Percentiles rank a stretch among this genome's conserved stretches.
Evolutionary conservation across 2,329 filamentous ascomycete genomes (phyloP).

Genomic region (Pseudofabraea citricarpa): DNA sequence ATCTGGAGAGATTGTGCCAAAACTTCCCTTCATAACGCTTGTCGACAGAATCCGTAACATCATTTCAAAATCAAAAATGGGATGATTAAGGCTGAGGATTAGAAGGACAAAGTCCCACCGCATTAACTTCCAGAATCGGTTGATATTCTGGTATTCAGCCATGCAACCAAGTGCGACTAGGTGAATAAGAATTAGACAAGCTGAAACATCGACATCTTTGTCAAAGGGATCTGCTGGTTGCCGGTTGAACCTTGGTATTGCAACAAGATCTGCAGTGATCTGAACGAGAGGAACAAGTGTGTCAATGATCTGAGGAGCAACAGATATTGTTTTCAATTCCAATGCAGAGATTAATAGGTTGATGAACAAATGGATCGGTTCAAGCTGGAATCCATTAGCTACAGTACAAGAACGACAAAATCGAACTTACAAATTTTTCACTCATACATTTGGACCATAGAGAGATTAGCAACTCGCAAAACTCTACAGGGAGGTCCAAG

Average conservation of each 20-base stretch:
- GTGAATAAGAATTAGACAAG: slow-evolving; percentile 63
- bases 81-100: slow-evolving; percentile 63
- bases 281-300: slow-evolving; percentile 51
- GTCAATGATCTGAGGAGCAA: slow-evolving; percentile 55
- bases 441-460: slow-evolving; percentile 65
- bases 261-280: slow-evolving; percentile 51
- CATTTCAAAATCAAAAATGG: slow-evolving; percentile 54
- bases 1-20: slow-evolving; percentile 58
- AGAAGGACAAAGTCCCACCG: slow-evolving; percentile 62
- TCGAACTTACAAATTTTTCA: slow-evolving; percentile 42
- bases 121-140: slow-evolving; percentile 62
- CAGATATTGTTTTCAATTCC: slow-evolving; percentile 52
- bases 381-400: slow-evolving; percentile 37
- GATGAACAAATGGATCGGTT: slow-evolving; percentile 60
- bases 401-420: not conserved
- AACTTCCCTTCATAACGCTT: slow-evolving; percentile 56
- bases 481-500: slow-evolving; percentile 52
- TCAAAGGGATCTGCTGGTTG: slow-evolving; percentile 41
- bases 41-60: slow-evolving; percentile 64
- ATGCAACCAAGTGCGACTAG: slow-evolving; percentile 56
- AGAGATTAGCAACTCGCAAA: slow-evolving; percentile 58
- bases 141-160: slow-evolving; percentile 26
- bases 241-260: slow-evolving; percentile 37
- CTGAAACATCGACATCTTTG: slow-evolving; percentile 54
- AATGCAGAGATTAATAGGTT: slow-evolving; percentile 61